Evolutionary conservation across 1,139 yeast genomes (phyloP).

Genomic region (Pichia sp.): DNA sequence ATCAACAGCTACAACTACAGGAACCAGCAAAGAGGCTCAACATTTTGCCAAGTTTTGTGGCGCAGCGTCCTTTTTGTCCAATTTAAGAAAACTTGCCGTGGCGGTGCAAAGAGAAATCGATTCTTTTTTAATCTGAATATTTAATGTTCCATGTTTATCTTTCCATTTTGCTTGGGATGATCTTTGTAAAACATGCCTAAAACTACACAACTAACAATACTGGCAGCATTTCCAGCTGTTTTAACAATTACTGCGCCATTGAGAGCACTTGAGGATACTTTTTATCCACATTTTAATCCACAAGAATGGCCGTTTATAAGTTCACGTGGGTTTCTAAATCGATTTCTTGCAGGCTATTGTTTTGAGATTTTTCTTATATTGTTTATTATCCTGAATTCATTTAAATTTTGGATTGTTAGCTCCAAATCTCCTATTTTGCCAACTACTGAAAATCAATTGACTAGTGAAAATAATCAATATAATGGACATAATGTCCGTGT

Average conservation of each 20-base stretch:
- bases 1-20: not conserved
- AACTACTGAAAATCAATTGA: not conserved
- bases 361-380: conserved; percentile 17
- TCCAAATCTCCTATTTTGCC: conserved; percentile 2
- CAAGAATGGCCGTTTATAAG: conserved; percentile 16
- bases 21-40: not conserved
- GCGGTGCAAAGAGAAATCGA: not conserved
- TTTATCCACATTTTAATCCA: conserved; percentile 14
- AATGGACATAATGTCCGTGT: not conserved
- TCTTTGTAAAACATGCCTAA: not conserved
- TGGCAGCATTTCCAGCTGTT: conserved; percentile 1
- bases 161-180: not conserved
- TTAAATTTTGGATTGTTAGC: conserved; percentile 5
- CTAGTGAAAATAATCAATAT: not conserved
- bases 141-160: not conserved
- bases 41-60: not conserved
- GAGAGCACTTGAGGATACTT: conserved; percentile 8
- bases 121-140: not conserved
- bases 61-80: not conserved
- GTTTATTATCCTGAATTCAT: conserved; percentile 2
- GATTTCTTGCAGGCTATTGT: conserved; percentile 24
- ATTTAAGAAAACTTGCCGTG: not conserved
- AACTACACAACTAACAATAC: not conserved
- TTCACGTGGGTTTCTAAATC: conserved; percentile 23
- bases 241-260: conserved; percentile 6